phyloP scores from a whole-genome alignment of 1,284 basidiomycete genomes.

The Apiotrichum veenhuisii region DNA sequence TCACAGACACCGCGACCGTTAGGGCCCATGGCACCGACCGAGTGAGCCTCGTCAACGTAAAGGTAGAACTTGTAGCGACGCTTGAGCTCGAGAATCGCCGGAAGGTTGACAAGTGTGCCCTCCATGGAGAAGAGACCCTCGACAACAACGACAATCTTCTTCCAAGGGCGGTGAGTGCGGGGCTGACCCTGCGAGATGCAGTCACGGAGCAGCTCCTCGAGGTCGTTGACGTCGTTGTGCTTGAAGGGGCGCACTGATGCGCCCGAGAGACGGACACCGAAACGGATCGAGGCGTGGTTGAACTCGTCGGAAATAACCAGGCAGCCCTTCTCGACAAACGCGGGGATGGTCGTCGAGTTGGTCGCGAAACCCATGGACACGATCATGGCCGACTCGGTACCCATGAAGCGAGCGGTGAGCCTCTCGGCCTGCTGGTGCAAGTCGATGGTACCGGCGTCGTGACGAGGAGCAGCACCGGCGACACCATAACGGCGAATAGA shows the following conservation, averaged over 20 bases:
- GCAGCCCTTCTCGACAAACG: conserved; percentile 84
- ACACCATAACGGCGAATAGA: conserved; percentile 74
- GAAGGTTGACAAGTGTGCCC: conserved; percentile 84
- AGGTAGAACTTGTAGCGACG: conserved; percentile 98
- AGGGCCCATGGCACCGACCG: conserved; percentile 90
- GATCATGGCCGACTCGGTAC: conserved; percentile 82
- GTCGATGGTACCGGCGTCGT: conserved; percentile 80
- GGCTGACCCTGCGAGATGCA: conserved; percentile 96
- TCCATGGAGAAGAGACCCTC: conserved; percentile 99
- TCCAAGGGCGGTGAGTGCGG: conserved; percentile 96
- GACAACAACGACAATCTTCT: conserved; percentile 93
- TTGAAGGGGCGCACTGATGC: conserved; percentile 91
- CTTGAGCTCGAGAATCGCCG: conserved; percentile 80
- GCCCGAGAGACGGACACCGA: conserved; percentile 84
- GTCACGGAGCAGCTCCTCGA: conserved; percentile 81
- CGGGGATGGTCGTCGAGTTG: conserved; percentile 93
- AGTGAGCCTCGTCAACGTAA: conserved; percentile 96
- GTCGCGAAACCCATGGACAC: conserved; percentile 98
- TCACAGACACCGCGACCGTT: conserved; percentile 92
- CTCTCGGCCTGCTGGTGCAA: conserved; percentile 78
- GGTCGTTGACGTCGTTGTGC: conserved; percentile 86
- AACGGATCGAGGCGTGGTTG: conserved; percentile 94
- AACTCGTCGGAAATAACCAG: conserved; percentile 96
- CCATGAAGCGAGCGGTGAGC: conserved; percentile 84
- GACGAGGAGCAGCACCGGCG: conserved; percentile 68